Evolutionary conservation across 164 flowering plant species (phyloP).

Genomic region (Umbellularia californica): DNA sequence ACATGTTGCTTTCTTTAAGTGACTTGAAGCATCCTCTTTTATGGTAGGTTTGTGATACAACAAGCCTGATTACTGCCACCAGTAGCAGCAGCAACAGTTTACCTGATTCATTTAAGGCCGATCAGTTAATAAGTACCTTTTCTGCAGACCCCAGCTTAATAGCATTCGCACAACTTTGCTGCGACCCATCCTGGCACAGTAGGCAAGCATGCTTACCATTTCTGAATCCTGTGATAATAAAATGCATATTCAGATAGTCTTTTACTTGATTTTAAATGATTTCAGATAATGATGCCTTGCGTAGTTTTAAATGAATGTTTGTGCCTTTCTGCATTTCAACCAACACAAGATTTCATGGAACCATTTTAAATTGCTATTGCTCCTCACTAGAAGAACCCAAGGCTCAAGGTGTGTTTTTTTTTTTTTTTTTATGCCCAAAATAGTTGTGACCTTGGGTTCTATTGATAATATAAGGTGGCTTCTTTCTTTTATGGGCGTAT

Average conservation of each 20-base stretch:
- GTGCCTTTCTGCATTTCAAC: neutral
- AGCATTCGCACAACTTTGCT: constrained; percentile 91
- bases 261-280: too few relatives aligned
- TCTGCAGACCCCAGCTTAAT: constrained; percentile 94
- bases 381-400: neutral
- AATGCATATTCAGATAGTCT: neutral
- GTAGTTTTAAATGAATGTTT: neutral
- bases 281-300: neutral
- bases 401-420: too few relatives aligned
- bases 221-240: neutral
- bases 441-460: too few relatives aligned
- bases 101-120: constrained; percentile 48
- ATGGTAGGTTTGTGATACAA: constrained; percentile 65
- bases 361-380: neutral
- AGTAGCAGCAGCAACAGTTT: constrained; percentile 20
- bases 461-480: too few relatives aligned
- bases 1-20: neutral
- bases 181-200: constrained; percentile 71
- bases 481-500: too few relatives aligned
- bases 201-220: constrained; percentile 39
- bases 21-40: constrained; percentile 4
- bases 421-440: too few relatives aligned
- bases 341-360: neutral
- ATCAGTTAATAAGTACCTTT: constrained; percentile 89
- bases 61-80: constrained; percentile 31